Conservation (phyloP, 257 asterid species). For the Jasminum sambac region DNA sequence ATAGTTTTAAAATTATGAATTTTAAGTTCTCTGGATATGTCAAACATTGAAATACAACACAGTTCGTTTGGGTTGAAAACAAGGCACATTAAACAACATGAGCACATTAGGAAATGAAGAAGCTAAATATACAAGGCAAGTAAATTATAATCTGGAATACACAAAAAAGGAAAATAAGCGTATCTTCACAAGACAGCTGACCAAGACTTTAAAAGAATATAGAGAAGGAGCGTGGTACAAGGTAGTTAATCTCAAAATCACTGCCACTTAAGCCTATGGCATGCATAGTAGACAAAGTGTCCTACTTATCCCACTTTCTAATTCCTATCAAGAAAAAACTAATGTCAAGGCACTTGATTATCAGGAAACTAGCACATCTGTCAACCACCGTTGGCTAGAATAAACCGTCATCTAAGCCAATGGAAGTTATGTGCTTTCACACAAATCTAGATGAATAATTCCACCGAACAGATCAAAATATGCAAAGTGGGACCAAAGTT, state of each 20-base stretch:
- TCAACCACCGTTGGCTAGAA: conserved; percentile 6
- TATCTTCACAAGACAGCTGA: no score
- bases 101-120: no score
- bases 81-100: no score
- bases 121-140: no score
- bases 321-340: not conserved
- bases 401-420: not conserved
- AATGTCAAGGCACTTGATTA: conserved; percentile 6
- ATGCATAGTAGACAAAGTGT: not conserved
- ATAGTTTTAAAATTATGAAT: no score
- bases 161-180: no score
- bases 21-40: no score
- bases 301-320: not conserved
- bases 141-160: no score
- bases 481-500: not conserved
- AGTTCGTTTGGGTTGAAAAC: no score
- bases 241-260: conserved; percentile 16
- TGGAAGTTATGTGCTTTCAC: conserved; percentile 15
- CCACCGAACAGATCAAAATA: not conserved
- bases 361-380: conserved; percentile 3
- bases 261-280: conserved; percentile 5
- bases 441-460: conserved; percentile 17
- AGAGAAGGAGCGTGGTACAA: not conserved
- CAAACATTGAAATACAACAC: no score
- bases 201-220: conserved; percentile 2